A percentile compares a stretch with the other conserved stretches of the same genome.
Evolutionary conservation across 129 eudicot species (phyloP).

Genomic region (Apium graveolens): DNA sequence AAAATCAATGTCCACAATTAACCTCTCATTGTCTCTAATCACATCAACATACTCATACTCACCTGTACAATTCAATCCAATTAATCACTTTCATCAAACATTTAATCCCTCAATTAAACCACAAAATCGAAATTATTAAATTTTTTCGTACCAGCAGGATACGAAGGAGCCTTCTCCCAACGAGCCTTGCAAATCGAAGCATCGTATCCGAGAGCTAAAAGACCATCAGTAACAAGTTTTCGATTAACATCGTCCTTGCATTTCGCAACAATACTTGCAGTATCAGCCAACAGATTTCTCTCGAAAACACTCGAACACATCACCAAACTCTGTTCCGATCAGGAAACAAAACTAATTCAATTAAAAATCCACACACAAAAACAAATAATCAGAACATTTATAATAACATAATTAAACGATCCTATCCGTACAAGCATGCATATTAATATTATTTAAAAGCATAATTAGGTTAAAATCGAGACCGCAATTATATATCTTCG

Average conservation of each 20-base stretch:
- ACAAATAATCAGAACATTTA: not conserved
- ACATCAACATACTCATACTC: slow-evolving; percentile 81
- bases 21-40: slow-evolving; percentile 45
- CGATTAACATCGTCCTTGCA: slow-evolving; percentile 43
- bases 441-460: too few relatives aligned
- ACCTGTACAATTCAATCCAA: slow-evolving; percentile 32
- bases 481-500: too few relatives aligned
- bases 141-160: slow-evolving; percentile 68
- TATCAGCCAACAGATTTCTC: slow-evolving; percentile 62
- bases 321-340: slow-evolving; percentile 55
- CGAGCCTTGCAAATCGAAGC: slow-evolving; percentile 73
- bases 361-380: not conserved
- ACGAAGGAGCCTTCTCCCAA: slow-evolving; percentile 74
- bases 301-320: slow-evolving; percentile 48
- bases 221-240: slow-evolving; percentile 45
- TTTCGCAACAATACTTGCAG: slow-evolving; percentile 50
- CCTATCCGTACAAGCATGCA: slow-evolving; percentile 24
- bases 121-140: not conserved
- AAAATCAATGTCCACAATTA: slow-evolving; percentile 87
- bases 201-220: slow-evolving; percentile 47
- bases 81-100: not conserved
- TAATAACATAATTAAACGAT: slow-evolving; percentile 29
- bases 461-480: too few relatives aligned
- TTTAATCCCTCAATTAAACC: not conserved
- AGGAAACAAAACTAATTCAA: too few relatives aligned